Evolutionary conservation across 192 early-diverging fungal genomes (phyloP), one percentile per base, ranked within the genome.

Genomic region (Linnemannia elongata): DNA sequence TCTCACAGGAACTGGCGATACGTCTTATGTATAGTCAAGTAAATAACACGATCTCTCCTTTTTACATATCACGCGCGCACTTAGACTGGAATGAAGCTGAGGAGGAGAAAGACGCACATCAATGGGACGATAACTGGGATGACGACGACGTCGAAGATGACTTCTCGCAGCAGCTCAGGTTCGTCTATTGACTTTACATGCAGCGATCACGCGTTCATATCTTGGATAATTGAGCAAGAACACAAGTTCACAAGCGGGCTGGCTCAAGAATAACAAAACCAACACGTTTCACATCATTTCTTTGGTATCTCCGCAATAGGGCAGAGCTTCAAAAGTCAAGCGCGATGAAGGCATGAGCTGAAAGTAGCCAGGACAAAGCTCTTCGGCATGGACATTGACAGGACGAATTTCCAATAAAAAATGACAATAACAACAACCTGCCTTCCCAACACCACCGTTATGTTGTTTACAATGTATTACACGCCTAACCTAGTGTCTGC

Each of bases 61-160:
- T 36, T 75, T 49, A 22, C 60, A 4, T 63, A 47, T 17, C 66
- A 60, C 20, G 24, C 66, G 60, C 15, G 24, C 42, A 13, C 44
- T 45, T 90, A 96, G 96, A 97, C 85, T 97, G 96, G 96, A 93
- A 93, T 63, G 94, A 93, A 74, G 92, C 91, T 27, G 96, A 95
- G 60, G 94, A 96, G 75, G 95, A 96, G 84, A 89, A 92, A 69
- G 94, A 96, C 72, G 93, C 94, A 52, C 85, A 91, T 41, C 91
- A 95, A 68, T 97, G 96, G 96, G 93, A 96, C 69, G 95, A 97
- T 52, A 94, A 96, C 91, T 98, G 97, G 97, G 97, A 98, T 88
- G 95, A 96, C 76, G 97, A 97, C 75, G 95, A 96, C 86, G 87
- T 95, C 57, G 95, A 97, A 77, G 97, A 98, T 87, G 97, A 97